Base-by-base conservation (phyloP, 768 basidiomycete species). In the Boletus fagicola region DNA sequence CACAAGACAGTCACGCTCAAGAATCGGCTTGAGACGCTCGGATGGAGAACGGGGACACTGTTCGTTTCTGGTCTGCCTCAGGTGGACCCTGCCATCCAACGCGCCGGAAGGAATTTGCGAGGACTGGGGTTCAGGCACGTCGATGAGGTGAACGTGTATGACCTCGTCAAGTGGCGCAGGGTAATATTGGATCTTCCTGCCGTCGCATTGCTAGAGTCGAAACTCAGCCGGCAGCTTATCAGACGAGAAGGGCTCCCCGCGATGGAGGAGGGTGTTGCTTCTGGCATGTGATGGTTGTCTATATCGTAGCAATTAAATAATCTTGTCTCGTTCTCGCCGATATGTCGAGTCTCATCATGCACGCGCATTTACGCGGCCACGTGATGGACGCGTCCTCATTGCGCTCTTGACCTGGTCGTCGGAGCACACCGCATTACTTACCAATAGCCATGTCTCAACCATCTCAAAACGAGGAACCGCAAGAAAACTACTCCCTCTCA, bases 181-280 rank as follows among this genome's bases (percentile, higher is more conserved):
- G 73, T 94, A 31, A 78, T 97, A 36, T 66, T 98, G 68, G 95
- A 98, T 67, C 67, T 88, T 58, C 81, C 84, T 53, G 92, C 93
- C 3, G 85, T 94, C n/a, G 86, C 93, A 38, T 82, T 79, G 63
- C 80, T 94, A 45, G 90, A 92, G 72, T 77, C 77, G 62, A 81
- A 77, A 44, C 75, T 92, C 30, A 77, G 79, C 59, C 85, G 85
- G 48, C 64, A 54, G 15, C 50, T 31, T 39, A 53, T 42, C 39
- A 16, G 24, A 31, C 60, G 39, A 28, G 31, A 53, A 35, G 58
- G n/a, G 38, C 51, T 53, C 11, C 50, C 49, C 6, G 52, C 26
- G 11, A 54, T 40, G 16, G 68, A 57, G 40, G 59, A 63, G 11
- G 48, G 16, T 26, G 39, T 31, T 28, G 0, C 20, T 39, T 28